Evolutionary conservation across 768 basidiomycete genomes (phyloP), one percentile per base, ranked within the genome.

Genomic region (Artomyces pyxidatus): DNA sequence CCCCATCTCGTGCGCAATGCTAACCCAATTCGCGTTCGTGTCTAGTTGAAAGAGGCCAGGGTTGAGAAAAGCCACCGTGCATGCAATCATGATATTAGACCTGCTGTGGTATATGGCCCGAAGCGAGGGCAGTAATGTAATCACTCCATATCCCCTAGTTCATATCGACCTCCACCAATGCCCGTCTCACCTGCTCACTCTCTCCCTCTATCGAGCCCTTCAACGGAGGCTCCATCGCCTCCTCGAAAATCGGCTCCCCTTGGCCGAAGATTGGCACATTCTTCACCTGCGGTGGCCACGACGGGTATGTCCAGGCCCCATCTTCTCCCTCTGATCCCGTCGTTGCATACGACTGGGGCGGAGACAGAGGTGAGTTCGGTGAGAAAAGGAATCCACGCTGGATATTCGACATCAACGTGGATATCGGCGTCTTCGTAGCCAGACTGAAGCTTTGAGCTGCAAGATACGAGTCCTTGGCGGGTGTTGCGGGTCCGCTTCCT

Each of bases 321-420:
- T 17, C 11, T 25, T 38, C 35, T 19, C 28, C n/a, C n/a, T n/a
- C n/a, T n/a, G n/a, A n/a, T n/a, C n/a, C n/a, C n/a, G n/a, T 37
- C 19, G 37, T 23, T 17, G 27, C 41, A 51, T 80, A 76, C 26
- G 71, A 67, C 48, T 75, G 68, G 22, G 77, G 74, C 16, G 80
- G 80, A 2, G 82, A 80, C 30, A 83, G 68, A 2, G 81, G 80
- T 1, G 76, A 72, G n/a, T 68, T 70, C 14, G 81, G 83, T 3
- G 81, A 79, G 55, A 78, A 73, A n/a, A 81, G 62, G 62, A 86
- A 86, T 27, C 83, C 84, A 14, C 72, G 75, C 54, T 85, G 75
- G 48, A 86, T 86, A 3, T 81, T 59, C 42, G 59, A 58, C 21
- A 68, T 58, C 26, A 86, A 71, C 8, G 76, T 68, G 6, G 84